Base-by-base conservation (phyloP, 2,329 filamentous ascomycete genomes). In the Emmonsia crescens region DNA sequence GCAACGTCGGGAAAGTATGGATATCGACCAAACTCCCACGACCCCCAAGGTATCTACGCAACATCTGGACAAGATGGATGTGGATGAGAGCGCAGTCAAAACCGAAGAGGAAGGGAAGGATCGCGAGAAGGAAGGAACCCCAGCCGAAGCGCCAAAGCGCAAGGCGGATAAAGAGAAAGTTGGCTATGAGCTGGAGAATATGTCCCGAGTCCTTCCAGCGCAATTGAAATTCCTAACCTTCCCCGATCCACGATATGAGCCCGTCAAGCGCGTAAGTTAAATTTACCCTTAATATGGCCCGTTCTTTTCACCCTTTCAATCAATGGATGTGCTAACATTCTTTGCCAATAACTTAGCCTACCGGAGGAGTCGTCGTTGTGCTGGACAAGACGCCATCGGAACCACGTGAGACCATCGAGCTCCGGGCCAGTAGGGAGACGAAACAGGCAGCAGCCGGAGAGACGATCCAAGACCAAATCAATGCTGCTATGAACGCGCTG, bases 201-300 rank as follows among this genome's bases (percentile, higher is more conserved):
- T 99, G 91, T 95, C 89, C 60, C 85, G 94, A 69, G 91, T 99
- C 42, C 84, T 99, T 56, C 94, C 92, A 0, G 85, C 85, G 55
- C 94, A 99, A 78, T 84, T 97, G 71, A 96, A 96, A 80, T 96
- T 93, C 75, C 90, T 99, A 71, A 96, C 86, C 75, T 96, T 99
- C 81, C 85, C 90, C 57, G 84, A 89, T 65, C 89, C 89, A 54
- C 87, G 95, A 68, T 99, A 96, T 77, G 90, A 89, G 81, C 93
- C 94, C 42, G 92, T 97, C 65, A 90, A 89, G 79, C 87, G 96
- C 85, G 90, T 93, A 78, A 74, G 81, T 75, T 61, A 29, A 38
- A 38, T 14, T 10, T n/a, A 16, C 24, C 21, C 46, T 19, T 40
- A 24, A 27, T 29, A 49, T 49, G 12, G 3, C 40, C 36, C 55